phyloP scores from a whole-genome alignment of 129 eudicot genomes.

The Mikania micrantha region DNA sequence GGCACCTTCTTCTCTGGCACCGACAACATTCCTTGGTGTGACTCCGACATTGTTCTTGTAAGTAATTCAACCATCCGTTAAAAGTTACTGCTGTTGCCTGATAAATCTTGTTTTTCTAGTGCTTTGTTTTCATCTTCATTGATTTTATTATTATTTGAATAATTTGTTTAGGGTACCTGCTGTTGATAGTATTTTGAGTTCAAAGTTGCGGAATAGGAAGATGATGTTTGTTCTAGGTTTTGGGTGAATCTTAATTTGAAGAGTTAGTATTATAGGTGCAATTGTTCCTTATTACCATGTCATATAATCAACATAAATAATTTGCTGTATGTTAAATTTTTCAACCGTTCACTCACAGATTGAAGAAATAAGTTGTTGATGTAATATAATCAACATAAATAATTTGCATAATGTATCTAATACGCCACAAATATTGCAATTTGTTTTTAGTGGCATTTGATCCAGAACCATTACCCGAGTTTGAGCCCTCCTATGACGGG shows the following conservation, averaged over 20 bases:
- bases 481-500: too few relatives aligned
- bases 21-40: conserved; percentile 82
- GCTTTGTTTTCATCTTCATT: too few relatives aligned
- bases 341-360: not conserved
- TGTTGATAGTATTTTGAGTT: not conserved
- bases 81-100: too few relatives aligned
- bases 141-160: not conserved
- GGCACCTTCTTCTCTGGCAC: conserved; percentile 66
- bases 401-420: too few relatives aligned
- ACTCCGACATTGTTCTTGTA: conserved; percentile 66
- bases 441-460: too few relatives aligned
- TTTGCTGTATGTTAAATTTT: not conserved
- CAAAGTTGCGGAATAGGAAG: too few relatives aligned
- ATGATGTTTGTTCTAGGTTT: not conserved
- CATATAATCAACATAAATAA: too few relatives aligned
- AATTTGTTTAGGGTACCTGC: too few relatives aligned
- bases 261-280: not conserved
- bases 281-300: too few relatives aligned
- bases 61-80: not conserved
- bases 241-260: not conserved
- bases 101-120: not conserved
- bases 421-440: too few relatives aligned
- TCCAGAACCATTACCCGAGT: too few relatives aligned
- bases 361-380: not conserved
- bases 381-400: too few relatives aligned